Evolutionary conservation across 2,329 filamentous ascomycete species (phyloP).

Genomic region (Aspergillus amoenus): DNA sequence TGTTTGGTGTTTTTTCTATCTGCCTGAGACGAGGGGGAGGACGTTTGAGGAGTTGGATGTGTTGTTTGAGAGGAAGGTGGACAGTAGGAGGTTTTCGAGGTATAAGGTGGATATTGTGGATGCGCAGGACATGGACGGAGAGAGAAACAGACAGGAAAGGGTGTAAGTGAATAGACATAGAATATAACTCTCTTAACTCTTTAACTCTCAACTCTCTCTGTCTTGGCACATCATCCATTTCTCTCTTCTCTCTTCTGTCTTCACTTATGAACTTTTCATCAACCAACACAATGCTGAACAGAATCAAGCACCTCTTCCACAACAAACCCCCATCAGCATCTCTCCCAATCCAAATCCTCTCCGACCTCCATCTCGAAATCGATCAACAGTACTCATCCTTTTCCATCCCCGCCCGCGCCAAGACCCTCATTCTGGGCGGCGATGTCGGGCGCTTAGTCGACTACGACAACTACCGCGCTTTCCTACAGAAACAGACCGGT

Average conservation of each 20-base stretch:
- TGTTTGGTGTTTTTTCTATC: slow-evolving; percentile 31
- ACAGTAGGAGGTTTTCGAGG: slow-evolving; percentile 22
- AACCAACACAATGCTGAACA: too few relatives aligned
- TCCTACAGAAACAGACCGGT: slow-evolving; percentile 23
- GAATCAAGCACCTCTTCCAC: too few relatives aligned
- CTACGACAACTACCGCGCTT: slow-evolving; percentile 25
- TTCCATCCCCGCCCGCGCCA: slow-evolving; percentile 20
- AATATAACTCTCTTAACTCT: too few relatives aligned
- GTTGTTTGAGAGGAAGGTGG: slow-evolving; percentile 27
- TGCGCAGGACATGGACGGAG: neutral
- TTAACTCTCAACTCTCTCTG: too few relatives aligned
- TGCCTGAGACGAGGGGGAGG: slow-evolving; percentile 33
- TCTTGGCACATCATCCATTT: too few relatives aligned
- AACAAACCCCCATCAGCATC: too few relatives aligned
- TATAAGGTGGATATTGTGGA: slow-evolving; percentile 1
- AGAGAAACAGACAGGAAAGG: neutral
- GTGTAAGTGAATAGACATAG: too few relatives aligned
- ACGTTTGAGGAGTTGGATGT: slow-evolving; percentile 35
- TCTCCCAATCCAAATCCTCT: slow-evolving; percentile 23
- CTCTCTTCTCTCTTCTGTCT: too few relatives aligned
- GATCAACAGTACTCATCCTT: slow-evolving; percentile 26
- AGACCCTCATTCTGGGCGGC: slow-evolving; percentile 25
- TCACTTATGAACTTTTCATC: too few relatives aligned
- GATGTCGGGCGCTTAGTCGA: slow-evolving; percentile 26
- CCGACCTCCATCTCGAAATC: slow-evolving; percentile 32